Percentiles rank a stretch among this genome's conserved stretches.
phyloP scores from a whole-genome alignment of 2,329 filamentous ascomycete genomes.

The Ophiocordyceps unilateralis region DNA sequence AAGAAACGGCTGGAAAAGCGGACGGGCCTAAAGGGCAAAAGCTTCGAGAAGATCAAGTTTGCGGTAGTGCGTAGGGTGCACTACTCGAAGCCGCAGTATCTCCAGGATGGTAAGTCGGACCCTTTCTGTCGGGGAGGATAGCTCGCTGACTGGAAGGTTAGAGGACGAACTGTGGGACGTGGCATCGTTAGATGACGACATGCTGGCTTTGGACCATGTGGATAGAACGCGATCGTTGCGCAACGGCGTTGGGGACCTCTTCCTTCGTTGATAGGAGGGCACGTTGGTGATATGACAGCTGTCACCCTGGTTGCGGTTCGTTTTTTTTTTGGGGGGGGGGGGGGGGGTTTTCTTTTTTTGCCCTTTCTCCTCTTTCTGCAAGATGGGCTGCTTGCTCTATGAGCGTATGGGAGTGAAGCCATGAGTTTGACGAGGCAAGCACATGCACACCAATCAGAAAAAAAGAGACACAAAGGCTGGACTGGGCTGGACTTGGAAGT shows the following conservation, averaged over 20 bases:
- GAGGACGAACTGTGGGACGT: conserved; percentile 41
- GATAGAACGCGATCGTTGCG: conserved; percentile 41
- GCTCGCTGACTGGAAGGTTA: conserved; percentile 11
- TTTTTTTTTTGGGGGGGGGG: too few relatives aligned
- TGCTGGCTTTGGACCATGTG: conserved; percentile 47
- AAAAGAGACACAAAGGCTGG: background rate
- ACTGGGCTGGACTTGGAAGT: background rate
- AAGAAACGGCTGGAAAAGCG: conserved; percentile 88
- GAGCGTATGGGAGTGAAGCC: background rate
- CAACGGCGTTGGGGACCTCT: conserved; percentile 46
- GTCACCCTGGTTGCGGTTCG: background rate
- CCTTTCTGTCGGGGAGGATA: background rate
- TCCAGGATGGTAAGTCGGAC: conserved; percentile 61
- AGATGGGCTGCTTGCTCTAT: background rate
- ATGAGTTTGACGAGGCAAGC: background rate
- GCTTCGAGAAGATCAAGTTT: conserved; percentile 97
- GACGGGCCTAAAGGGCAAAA: conserved; percentile 92
- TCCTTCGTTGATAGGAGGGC: conserved; percentile 24
- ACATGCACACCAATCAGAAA: background rate
- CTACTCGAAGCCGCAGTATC: conserved; percentile 64
- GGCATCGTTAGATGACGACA: conserved; percentile 37
- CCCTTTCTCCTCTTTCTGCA: background rate
- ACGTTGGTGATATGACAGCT: background rate
- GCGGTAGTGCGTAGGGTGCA: conserved; percentile 55
- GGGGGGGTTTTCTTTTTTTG: background rate